Conservation (phyloP, 805 yeast species). For the Nakazawaea wyomingensis region DNA sequence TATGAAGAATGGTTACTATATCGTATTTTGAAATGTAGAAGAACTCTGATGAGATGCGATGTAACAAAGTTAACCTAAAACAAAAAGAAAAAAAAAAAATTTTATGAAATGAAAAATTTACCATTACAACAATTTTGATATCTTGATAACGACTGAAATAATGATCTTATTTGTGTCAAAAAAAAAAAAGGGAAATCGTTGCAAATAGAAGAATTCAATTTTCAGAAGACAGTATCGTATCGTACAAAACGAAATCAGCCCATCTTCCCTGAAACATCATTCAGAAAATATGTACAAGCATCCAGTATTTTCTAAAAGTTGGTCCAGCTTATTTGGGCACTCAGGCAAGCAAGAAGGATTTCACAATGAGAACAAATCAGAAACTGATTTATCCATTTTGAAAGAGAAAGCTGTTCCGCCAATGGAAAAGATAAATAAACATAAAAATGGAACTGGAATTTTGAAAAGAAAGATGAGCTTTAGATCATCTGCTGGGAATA, state of each 20-base stretch:
- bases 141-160: neutral
- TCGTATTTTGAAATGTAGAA: too few species aligned
- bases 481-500: neutral
- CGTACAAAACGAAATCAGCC: neutral
- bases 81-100: neutral
- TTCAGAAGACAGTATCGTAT: too few species aligned
- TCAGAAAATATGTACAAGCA: constrained; percentile 5
- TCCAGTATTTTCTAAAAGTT: constrained; percentile 2
- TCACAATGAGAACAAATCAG: constrained; percentile 1
- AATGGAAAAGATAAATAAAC: neutral
- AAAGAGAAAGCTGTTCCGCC: neutral
- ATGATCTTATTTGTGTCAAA: neutral
- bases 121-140: neutral
- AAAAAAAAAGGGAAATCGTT: too few species aligned
- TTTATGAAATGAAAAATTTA: constrained; percentile 1
- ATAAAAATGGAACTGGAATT: neutral
- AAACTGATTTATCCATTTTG: neutral
- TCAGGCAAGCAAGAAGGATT: neutral
- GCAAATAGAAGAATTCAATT: too few species aligned
- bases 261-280: neutral
- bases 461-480: neutral
- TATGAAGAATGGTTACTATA: too few species aligned
- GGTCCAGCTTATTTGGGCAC: constrained; percentile 7
- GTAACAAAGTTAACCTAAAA: neutral
- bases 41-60: neutral